Base-by-base conservation (phyloP, 768 basidiomycete species). In the Dictyophora rubrovolvata region DNA sequence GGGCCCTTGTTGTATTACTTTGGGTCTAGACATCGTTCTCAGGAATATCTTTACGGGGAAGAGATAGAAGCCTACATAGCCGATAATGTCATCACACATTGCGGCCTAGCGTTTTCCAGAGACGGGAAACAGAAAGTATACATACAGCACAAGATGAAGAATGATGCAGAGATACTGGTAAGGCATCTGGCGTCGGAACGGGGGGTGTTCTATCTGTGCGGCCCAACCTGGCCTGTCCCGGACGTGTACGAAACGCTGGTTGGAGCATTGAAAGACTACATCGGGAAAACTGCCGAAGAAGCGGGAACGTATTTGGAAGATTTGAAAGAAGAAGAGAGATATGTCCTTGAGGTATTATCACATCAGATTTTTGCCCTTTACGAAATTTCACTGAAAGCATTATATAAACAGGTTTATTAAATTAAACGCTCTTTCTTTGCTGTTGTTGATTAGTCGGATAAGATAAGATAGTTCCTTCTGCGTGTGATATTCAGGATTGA, bases 181-280 rank as follows among this genome's bases (percentile, higher is more conserved):
- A 73, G 79, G 62, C 84, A 90, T 82, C 73, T 98, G 57, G 75
- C 85, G 65, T 76, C 84, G 59, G 79, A 85, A 62, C 66, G 79
- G 47, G 93, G 91, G 34, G 89, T 84, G 51, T 99, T 99, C 75
- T 98, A 97, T 72, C 77, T 99, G 49, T 97, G 96, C 70, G 95
- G 95, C 23, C 96, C 95, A 37, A 98, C 95, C 23, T 96, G 94
- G 95, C 96, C 96, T n/a, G 95, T 98, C 20, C 93, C 96, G 1
- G 96, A 98, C 67, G 93, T 99, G 5, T 95, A 89, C 66, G 87
- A 95, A 71, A 90, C 96, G 0, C 77, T 99, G 53, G 86, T 94
- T 20, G 83, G 83, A 18, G 88, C 92, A 1, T 74, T 97, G 62
- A 79, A 79, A 23, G 82, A 84, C 68, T 84, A 85, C 66, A 83